Evolutionary conservation across 2,329 filamentous ascomycete genomes (phyloP), one percentile per base, ranked within the genome.

Genomic region (Xylaria digitata): DNA sequence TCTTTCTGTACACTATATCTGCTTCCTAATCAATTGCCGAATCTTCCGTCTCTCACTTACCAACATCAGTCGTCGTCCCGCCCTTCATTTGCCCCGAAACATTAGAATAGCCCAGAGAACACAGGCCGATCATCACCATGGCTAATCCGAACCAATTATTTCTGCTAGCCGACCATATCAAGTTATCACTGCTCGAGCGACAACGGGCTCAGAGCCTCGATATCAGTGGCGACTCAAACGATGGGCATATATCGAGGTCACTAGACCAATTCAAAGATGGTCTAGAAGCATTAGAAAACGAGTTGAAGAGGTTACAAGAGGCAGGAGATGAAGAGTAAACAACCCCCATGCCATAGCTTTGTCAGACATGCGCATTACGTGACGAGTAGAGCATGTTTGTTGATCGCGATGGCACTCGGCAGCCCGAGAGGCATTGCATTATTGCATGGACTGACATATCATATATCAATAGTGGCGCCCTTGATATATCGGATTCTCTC

Each of bases 101-200:
- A 34, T 15, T 53, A 55, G 49, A 54, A 67, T 62, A 56, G 52
- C 54, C 23, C 37, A 46, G 59, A 49, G 49, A 59, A 45, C 2
- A 34, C 26, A 40, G 49, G 30, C 50, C 40, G 54, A 43, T 40
- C 70, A 37, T 43, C 71, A 76, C 67, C 75, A 87, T 87, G 85
- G 82, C 85, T 69, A 89, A 86, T 73, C 81, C 86, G 45, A 89
- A 89, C 76, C 94, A 97, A 80, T 90, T 98, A 72, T 93, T 94
- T 78, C 90, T 98, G 61, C 89, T 98, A 65, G 93, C 94, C 75
- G 96, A 99, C 82, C 95, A 98, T 81, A 92, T 98, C 85, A 97
- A 98, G 82, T 88, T 98, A 68, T 97, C 94, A 15, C 86, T 99
- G 17, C 89, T 98, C 30, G 96, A 98, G 83, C 90, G 95, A 65